These are phyloP conservation scores for Eucalyptus pauciflora DNA, from an alignment of 345 rosid species.

Conservation along the genomic window DNA sequence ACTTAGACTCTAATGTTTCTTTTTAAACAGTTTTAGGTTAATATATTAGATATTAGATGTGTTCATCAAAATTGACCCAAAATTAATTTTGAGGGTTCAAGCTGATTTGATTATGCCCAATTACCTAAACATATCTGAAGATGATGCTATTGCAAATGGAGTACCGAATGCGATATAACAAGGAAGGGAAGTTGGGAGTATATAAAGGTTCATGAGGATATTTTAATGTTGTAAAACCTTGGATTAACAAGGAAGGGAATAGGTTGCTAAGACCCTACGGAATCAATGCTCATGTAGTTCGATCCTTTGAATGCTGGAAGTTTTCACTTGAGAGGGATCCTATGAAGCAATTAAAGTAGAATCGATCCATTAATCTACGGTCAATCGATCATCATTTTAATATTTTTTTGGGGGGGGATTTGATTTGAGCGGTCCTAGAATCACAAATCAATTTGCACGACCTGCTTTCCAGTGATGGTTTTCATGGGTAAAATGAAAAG, in stretches of 20 bases:
- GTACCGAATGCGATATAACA: background rate
- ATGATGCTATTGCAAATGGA: background rate
- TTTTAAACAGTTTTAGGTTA: background rate
- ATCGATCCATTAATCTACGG: background rate
- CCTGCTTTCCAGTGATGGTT: background rate
- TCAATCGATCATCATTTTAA: background rate
- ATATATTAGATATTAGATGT: background rate
- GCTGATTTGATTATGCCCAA: background rate
- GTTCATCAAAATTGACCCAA: background rate
- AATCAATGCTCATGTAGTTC: background rate
- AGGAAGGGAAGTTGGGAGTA: background rate
- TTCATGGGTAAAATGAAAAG: background rate
- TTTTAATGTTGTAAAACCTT: background rate
- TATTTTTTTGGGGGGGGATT: background rate
- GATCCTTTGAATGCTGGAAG: background rate
- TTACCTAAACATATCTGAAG: background rate
- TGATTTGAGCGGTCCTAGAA: background rate
- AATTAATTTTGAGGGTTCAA: background rate
- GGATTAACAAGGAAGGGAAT: background rate
- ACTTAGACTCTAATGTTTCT: background rate
- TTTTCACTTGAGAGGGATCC: background rate
- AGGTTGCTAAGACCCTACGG: background rate
- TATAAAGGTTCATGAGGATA: background rate
- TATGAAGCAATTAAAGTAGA: background rate
- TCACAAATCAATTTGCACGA: background rate